Base-by-base conservation (phyloP, 106 monocot species). In the Cymbidium sinense region DNA sequence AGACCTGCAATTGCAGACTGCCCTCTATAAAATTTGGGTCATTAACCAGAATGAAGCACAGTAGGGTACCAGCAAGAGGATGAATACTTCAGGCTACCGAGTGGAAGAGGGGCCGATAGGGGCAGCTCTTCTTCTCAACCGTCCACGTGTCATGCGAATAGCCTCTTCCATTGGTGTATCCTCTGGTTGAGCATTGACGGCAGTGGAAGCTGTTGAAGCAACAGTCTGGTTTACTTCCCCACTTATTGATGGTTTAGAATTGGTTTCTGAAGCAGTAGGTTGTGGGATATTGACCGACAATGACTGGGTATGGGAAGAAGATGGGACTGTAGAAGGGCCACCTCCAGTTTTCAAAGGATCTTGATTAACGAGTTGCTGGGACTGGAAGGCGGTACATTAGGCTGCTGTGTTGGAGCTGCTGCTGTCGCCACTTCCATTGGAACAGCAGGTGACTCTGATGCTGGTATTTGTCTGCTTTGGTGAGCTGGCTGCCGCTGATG, bases 141-240 rank as follows among this genome's bases (percentile, higher is more conserved):
- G 81, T 29, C 39, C 78, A 64, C 81, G 86, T 13, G 79, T 86
- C 36, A 86, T 35, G 35, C 86, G 86, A 25, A 86, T 71, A 12
- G 79, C 79, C 28, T 86, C 86, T 79, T 82, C 79, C 27, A 79
- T 43, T 4, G 76, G 78, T 7, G 34, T 76, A 76, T 81, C 84
- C 31, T 76, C 33, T 15, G 10, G 35, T 2, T 83, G 55, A 70
- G 79, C 70, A 43, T 36, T 64, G 2, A 30, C 77, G 21, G 47
- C 17, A 4, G 65, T 3, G 30, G 34, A 34, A n/a, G 50, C 21
- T 36, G 18, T 18, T 17, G 39, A 50, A 20, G 21, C 64, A 17
- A 70, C 78, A 8, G 64, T 20, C 43, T 78, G 65, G 76, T 43
- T 37, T 36, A 44, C 74, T 34, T 81, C 84, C 1, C 19, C 44